A percentile compares a stretch with the other conserved stretches of the same genome.
Evolutionary conservation across 768 basidiomycete genomes (phyloP).

Genomic region (Mycena alexandri): DNA sequence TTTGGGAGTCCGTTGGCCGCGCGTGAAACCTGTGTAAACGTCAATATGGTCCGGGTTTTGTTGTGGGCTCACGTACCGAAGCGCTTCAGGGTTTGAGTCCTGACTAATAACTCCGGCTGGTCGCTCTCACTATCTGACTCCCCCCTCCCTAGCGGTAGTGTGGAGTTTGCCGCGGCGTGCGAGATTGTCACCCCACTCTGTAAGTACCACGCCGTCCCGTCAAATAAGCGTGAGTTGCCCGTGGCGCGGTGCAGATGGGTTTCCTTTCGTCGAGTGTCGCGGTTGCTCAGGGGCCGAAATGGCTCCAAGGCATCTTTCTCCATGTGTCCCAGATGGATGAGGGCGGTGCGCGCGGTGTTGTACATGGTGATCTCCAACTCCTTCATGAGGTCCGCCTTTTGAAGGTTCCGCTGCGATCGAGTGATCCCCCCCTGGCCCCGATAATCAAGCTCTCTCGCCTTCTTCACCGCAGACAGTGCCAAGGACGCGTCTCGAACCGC

Average conservation of each 20-base stretch:
- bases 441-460: too few species aligned
- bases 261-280: too few species aligned
- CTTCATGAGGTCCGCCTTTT: constrained; percentile 27
- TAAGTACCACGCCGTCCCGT: constrained; percentile 24
- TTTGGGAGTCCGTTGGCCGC: not conserved
- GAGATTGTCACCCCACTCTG: constrained; percentile 6
- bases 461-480: constrained; percentile 25
- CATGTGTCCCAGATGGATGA: constrained; percentile 20
- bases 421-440: constrained; percentile 14
- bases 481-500: constrained; percentile 19
- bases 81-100: constrained; percentile 25
- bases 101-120: constrained; percentile 3
- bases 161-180: not conserved
- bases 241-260: constrained; percentile 22
- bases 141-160: too few species aligned
- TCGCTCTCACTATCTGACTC: not conserved
- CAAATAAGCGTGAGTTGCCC: constrained; percentile 19
- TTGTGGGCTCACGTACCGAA: not conserved
- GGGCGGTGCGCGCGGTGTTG: constrained; percentile 17
- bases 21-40: not conserved
- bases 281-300: constrained; percentile 10
- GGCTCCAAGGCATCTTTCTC: constrained; percentile 9
- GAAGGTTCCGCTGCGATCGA: constrained; percentile 22
- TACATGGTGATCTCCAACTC: too few species aligned
- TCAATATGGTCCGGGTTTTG: not conserved